Percentiles rank a stretch among this genome's conserved stretches.
phyloP scores from a whole-genome alignment of 2,329 filamentous ascomycete genomes.

The Fusarium brachygibbosum region DNA sequence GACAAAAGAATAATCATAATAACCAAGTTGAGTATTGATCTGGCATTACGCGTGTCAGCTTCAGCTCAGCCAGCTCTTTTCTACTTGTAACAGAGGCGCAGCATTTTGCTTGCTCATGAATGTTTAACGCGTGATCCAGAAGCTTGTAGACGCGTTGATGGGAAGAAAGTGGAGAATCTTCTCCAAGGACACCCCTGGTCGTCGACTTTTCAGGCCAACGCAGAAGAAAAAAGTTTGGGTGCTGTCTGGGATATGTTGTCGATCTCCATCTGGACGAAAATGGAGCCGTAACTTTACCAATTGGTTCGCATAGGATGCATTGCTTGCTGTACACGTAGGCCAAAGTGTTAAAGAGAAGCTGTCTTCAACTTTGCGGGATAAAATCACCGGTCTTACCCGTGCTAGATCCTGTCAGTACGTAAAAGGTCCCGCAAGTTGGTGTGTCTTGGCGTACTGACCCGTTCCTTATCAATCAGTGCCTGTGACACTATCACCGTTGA shows the following conservation, averaged over 20 bases:
- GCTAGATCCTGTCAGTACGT: slow-evolving; percentile 23
- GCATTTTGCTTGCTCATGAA: not conserved
- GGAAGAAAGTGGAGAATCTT: slow-evolving; percentile 30
- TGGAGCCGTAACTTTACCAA: slow-evolving; percentile 5
- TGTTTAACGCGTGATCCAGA: slow-evolving; percentile 5
- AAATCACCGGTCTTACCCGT: slow-evolving; percentile 21
- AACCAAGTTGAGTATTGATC: slow-evolving; percentile 16
- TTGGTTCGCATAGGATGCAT: not conserved
- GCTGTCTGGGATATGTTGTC: slow-evolving; percentile 19
- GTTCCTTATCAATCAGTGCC: slow-evolving; percentile 48
- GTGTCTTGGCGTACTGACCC: slow-evolving; percentile 13
- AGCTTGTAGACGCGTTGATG: slow-evolving; percentile 25
- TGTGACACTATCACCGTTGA: slow-evolving; percentile 36
- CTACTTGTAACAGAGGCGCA: slow-evolving; percentile 13
- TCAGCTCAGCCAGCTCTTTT: slow-evolving; percentile 17
- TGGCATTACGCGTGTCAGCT: slow-evolving; percentile 9
- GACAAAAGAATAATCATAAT: not conserved
- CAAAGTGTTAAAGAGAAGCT: not conserved
- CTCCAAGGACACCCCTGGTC: slow-evolving; percentile 24
- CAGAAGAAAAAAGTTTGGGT: slow-evolving; percentile 19
- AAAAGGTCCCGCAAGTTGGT: slow-evolving; percentile 24
- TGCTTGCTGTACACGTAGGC: not conserved
- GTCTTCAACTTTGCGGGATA: not conserved
- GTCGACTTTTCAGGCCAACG: slow-evolving; percentile 38
- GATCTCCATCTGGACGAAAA: slow-evolving; percentile 27